Conservation (phyloP, 2,329 filamentous ascomycete genomes). For the Alternaria burnsii region DNA sequence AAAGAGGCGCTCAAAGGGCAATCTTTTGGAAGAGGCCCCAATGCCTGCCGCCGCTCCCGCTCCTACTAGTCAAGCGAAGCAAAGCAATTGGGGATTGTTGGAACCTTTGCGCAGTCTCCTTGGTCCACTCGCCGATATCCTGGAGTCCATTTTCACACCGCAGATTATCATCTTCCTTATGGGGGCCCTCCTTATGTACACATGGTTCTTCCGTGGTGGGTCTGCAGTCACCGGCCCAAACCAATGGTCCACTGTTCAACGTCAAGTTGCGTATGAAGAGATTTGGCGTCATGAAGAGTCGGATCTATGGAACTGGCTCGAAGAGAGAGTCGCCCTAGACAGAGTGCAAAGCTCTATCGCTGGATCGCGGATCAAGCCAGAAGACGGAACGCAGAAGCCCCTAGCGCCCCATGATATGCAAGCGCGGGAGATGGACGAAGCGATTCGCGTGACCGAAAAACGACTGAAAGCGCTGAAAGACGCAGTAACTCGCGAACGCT, state of each 20-base stretch:
- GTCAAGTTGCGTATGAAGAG: conserved; percentile 86
- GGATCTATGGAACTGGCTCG: conserved; percentile 92
- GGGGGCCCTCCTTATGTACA: conserved; percentile 61
- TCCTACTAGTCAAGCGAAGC: conserved; percentile 36
- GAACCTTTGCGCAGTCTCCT: conserved; percentile 77
- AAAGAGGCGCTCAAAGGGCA: conserved; percentile 68
- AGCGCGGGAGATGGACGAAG: conserved; percentile 77
- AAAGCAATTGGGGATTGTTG: conserved; percentile 74
- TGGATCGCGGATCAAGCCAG: conserved; percentile 36
- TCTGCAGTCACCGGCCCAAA: conserved; percentile 42
- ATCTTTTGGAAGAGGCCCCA: conserved; percentile 56
- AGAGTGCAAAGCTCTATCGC: conserved; percentile 46
- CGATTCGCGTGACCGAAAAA: conserved; percentile 86
- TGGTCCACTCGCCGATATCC: conserved; percentile 72
- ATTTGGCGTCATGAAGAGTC: conserved; percentile 90
- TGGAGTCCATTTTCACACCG: conserved; percentile 75
- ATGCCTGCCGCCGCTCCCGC: conserved; percentile 45
- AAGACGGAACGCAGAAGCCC: conserved; percentile 60
- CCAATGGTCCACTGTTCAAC: conserved; percentile 63
- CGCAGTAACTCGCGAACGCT: conserved; percentile 60
- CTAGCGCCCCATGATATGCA: conserved; percentile 66
- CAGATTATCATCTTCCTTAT: conserved; percentile 81
- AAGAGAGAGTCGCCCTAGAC: conserved; percentile 82
- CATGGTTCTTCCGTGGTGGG: conserved; percentile 47
- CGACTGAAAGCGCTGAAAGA: conserved; percentile 78